Percentiles rank a stretch among this genome's conserved stretches.
Conservation (phyloP, 129 eudicot species). For the Mikania micrantha region DNA sequence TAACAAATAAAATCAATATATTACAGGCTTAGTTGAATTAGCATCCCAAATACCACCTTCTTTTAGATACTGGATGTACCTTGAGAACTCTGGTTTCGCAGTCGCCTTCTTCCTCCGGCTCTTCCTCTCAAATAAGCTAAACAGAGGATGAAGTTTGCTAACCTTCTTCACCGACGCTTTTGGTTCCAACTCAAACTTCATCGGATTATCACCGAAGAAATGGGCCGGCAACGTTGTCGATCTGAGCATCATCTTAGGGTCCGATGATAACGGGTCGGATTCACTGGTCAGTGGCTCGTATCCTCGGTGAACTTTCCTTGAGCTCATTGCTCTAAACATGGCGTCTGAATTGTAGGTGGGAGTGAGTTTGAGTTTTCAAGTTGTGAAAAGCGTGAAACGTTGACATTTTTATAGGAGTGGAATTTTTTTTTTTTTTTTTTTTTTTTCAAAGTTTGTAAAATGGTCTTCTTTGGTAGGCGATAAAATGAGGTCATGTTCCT, state of each 20-base stretch:
- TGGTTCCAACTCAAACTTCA: slow-evolving; percentile 7
- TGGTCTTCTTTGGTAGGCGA: not conserved
- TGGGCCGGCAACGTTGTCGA: slow-evolving; percentile 41
- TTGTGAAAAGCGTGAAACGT: not conserved
- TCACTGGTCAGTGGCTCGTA: slow-evolving; percentile 45
- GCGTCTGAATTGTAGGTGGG: not conserved
- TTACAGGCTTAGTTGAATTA: slow-evolving; percentile 34
- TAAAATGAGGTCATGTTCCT: not conserved
- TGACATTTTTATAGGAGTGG: not conserved
- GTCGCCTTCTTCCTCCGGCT: slow-evolving; percentile 52
- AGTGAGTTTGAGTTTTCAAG: not conserved
- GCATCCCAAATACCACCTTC: slow-evolving; percentile 61
- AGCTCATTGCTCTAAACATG: slow-evolving; percentile 70
- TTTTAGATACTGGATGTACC: slow-evolving; percentile 64
- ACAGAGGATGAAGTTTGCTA: slow-evolving; percentile 52
- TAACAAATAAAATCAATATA: too few relatives aligned
- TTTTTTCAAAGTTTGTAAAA: not conserved
- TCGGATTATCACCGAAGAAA: slow-evolving; percentile 13
- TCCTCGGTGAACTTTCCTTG: slow-evolving; percentile 34
- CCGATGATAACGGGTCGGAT: not conserved
- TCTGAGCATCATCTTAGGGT: slow-evolving; percentile 36
- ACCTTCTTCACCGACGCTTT: slow-evolving; percentile 45
- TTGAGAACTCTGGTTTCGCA: slow-evolving; percentile 68
- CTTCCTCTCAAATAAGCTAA: slow-evolving; percentile 42
- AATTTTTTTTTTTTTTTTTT: not conserved